Conservation (phyloP, 2,329 filamentous ascomycete genomes). For the Ceratocystis eucalypticola region DNA sequence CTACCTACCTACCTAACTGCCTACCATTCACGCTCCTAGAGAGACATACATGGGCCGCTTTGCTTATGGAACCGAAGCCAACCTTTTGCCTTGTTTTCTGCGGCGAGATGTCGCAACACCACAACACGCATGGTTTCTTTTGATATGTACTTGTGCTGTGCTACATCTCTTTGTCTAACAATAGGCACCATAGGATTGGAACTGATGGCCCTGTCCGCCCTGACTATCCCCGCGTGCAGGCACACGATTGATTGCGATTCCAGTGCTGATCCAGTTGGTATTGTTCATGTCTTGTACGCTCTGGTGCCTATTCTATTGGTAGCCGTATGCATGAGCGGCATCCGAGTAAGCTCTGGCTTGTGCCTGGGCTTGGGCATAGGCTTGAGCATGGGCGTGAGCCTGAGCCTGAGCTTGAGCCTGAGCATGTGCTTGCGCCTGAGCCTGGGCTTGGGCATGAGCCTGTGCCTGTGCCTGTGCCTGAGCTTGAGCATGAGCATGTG, state of each 20-base stretch:
- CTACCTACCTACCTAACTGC: too few relatives aligned
- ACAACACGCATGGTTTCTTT: neutral
- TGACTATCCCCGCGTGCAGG: neutral
- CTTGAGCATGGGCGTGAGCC: constrained; percentile 9
- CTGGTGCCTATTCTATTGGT: constrained; percentile 13
- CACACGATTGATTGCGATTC: neutral
- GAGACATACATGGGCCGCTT: neutral
- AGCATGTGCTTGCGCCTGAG: constrained; percentile 14
- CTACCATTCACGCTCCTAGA: too few relatives aligned
- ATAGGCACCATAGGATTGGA: neutral
- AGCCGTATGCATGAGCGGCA: constrained; percentile 12
- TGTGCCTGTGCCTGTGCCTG: neutral
- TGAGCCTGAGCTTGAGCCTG: constrained; percentile 17
- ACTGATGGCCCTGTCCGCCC: neutral
- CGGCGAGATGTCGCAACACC: neutral
- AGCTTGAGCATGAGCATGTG: constrained; percentile 10
- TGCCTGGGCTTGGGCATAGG: constrained; percentile 13
- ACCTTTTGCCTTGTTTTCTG: neutral
- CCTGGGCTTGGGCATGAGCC: neutral
- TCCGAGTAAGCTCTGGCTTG: constrained; percentile 13
- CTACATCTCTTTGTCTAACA: neutral
- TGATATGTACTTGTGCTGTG: neutral
- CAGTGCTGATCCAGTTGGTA: neutral
- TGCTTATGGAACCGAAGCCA: neutral
- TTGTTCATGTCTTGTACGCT: neutral